Conservation (phyloP, 495 filamentous ascomycete species). For the Echria macrotheca region DNA sequence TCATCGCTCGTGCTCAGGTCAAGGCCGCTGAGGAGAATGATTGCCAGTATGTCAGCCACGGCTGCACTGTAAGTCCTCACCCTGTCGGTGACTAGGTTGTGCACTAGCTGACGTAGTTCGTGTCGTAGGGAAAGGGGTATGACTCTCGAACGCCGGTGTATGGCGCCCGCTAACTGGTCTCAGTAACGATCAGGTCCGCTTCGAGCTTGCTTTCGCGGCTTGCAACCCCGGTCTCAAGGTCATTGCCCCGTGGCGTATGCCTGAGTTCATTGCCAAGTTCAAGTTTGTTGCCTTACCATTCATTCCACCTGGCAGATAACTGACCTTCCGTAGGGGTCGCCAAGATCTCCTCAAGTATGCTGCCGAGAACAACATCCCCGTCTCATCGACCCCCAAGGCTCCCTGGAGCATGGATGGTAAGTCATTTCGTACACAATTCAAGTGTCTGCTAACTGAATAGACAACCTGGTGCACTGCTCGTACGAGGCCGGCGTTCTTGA, state of each 20-base stretch:
- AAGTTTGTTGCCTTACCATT: conserved; percentile 20
- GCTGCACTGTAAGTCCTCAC: conserved; percentile 54
- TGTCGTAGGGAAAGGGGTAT: conserved; percentile 9
- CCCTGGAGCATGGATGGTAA: conserved; percentile 70
- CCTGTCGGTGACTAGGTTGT: no score
- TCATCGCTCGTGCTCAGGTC: conserved; percentile 76
- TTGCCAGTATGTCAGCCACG: conserved; percentile 66
- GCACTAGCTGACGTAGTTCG: no score
- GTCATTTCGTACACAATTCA: not conserved
- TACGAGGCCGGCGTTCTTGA: conserved; percentile 84
- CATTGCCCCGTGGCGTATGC: conserved; percentile 84
- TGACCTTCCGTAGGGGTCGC: conserved; percentile 48
- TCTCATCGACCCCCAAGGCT: conserved; percentile 74
- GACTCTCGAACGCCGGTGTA: no score
- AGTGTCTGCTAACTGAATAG: no score
- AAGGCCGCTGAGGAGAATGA: conserved; percentile 61
- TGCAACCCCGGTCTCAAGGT: conserved; percentile 73
- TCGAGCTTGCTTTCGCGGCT: conserved; percentile 48
- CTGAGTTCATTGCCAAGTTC: conserved; percentile 78
- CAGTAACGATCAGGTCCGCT: conserved; percentile 59
- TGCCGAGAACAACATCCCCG: conserved; percentile 69
- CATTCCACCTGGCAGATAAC: not conserved
- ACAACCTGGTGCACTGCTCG: conserved; percentile 85
- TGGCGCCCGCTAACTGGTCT: no score
- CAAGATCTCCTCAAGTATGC: conserved; percentile 89